Evolutionary conservation across 2,329 filamentous ascomycete species (phyloP).

Genomic region (Elsinoe ampelina): DNA sequence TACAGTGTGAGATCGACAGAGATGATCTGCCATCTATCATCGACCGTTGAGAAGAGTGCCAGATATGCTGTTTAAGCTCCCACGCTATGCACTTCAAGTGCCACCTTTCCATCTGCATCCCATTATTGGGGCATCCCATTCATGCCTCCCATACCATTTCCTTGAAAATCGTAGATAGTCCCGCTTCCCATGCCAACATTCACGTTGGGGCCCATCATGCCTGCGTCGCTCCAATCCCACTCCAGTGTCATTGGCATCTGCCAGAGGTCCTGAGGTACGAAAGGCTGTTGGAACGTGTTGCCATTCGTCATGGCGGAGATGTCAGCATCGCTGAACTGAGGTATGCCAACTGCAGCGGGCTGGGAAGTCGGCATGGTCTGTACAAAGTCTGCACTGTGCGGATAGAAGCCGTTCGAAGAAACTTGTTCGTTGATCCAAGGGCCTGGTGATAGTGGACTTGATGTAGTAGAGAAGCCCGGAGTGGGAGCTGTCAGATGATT

Average conservation of each 20-base stretch:
- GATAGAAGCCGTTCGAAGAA: slow-evolving; percentile 9
- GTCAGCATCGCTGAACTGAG: slow-evolving; percentile 9
- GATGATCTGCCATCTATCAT: background rate
- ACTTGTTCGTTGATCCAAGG: background rate
- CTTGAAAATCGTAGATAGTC: slow-evolving; percentile 8
- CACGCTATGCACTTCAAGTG: too few relatives aligned
- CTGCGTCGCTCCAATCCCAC: slow-evolving; percentile 61
- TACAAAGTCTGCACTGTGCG: background rate
- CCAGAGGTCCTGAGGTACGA: slow-evolving; percentile 89
- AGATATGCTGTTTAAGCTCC: background rate
- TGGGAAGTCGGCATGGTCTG: background rate
- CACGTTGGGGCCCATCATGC: slow-evolving; percentile 25
- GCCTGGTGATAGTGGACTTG: slow-evolving; percentile 6
- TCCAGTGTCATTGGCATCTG: slow-evolving; percentile 93
- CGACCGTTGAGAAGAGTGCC: background rate
- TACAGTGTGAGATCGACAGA: background rate
- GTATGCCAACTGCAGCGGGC: background rate
- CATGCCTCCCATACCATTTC: slow-evolving; percentile 6
- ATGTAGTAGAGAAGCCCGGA: background rate
- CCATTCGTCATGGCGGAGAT: slow-evolving; percentile 22
- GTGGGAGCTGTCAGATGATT: background rate
- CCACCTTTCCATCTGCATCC: background rate
- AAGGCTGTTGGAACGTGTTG: slow-evolving; percentile 63
- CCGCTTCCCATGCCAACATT: slow-evolving; percentile 15
- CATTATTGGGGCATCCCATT: slow-evolving; percentile 1